Base-by-base conservation (phyloP, 805 yeast genomes). In the Saccharomycopsis fibuligera region DNA sequence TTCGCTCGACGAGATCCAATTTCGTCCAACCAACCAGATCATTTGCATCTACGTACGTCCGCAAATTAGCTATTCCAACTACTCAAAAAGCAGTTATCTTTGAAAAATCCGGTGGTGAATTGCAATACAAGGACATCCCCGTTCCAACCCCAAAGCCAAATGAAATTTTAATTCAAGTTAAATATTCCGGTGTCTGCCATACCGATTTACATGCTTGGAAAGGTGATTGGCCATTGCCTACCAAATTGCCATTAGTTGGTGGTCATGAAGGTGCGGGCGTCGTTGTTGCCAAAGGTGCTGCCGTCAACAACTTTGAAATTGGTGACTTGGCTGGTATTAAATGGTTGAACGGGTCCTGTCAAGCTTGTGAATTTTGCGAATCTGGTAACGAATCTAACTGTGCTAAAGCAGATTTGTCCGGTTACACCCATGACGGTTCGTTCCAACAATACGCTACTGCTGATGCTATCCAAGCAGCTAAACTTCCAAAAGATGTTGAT, bases 371-470 rank as follows among this genome's bases (percentile, higher is more conserved):
- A 61, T 68, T 63, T 62, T 78, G 84, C 67, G 76, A 75, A 56
- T 61, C 60, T 41, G 69, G 75, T 41, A 58, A 63, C 50, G 84
- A 78, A 63, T 68, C 82, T 42, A 75, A 73, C 61, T 78, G 84
- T 68, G 79, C 67, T 21, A 53, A 56, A 16, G 79, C 78, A 14
- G 79, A 71, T 50, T 65, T 75, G 51, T 74, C 78, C 10, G 81
- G 81, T 55, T 75, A 74, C 64, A 73, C 78, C 12, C 78, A 73
- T 54, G 79, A 75, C 56, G 81, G 96, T 54, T 79, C 93, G 17
- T 86, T 87, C 79, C 95, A 87, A 67, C 86, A 86, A 68, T 86
- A 84, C 63, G 91, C 90, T 33, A 80, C 90, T 38, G 95, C 90
- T 31, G 89, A 86, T 65, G 89, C 91, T 23, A 73, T 83, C 44